These are phyloP conservation scores for Pyrenophora teres DNA, from an alignment of 2,329 filamentous ascomycete species.

Conservation along the genomic window DNA sequence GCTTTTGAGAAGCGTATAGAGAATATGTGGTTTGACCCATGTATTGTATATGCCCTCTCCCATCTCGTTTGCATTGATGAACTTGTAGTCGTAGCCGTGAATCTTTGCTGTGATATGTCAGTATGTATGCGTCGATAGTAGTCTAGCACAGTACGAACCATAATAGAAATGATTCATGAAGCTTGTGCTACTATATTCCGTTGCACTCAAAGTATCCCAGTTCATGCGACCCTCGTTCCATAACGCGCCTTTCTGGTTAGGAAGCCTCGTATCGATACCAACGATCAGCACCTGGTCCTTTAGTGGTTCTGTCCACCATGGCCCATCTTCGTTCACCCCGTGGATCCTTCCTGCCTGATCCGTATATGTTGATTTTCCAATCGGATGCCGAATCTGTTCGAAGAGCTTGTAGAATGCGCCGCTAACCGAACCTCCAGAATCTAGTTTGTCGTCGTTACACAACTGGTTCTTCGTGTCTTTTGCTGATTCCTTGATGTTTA, in stretches of 20 bases:
- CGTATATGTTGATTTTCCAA: constrained; percentile 14
- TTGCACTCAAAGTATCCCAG: constrained; percentile 25
- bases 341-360: constrained; percentile 15
- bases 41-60: constrained; percentile 42
- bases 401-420: constrained; percentile 15
- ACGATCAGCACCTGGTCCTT: constrained; percentile 34
- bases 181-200: constrained; percentile 44
- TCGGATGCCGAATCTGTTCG: constrained; percentile 17
- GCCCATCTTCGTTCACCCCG: constrained; percentile 19
- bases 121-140: not conserved
- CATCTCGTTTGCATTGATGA: constrained; percentile 45
- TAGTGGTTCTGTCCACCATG: constrained; percentile 33
- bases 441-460: constrained; percentile 14
- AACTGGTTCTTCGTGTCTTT: constrained; percentile 16
- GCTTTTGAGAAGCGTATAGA: constrained; percentile 44
- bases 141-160: constrained; percentile 9
- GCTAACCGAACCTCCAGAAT: constrained; percentile 9
- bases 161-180: constrained; percentile 50
- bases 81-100: constrained; percentile 54
- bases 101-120: constrained; percentile 38
- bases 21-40: constrained; percentile 48
- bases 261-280: constrained; percentile 39
- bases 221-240: constrained; percentile 28
- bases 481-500: constrained; percentile 19
- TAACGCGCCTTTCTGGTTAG: constrained; percentile 26